These are phyloP conservation scores for Purshia tridentata DNA, from an alignment of 306 rosid species.

Conservation along the genomic window DNA sequence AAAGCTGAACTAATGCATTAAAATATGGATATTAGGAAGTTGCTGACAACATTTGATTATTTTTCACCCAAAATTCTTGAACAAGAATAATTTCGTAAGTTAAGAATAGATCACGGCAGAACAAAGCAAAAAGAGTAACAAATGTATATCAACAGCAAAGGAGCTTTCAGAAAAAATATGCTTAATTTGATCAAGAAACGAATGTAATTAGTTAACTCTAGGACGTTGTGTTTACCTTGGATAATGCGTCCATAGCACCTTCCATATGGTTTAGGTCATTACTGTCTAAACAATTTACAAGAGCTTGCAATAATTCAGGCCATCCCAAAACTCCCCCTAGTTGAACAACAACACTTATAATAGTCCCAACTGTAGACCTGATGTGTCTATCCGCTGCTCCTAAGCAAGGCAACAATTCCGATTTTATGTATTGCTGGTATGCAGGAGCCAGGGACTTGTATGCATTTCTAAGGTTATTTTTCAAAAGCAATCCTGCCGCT, in stretches of 20 bases:
- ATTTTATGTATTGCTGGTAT: constrained; percentile 79
- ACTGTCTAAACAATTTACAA: constrained; percentile 87
- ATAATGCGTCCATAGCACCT: constrained; percentile 99
- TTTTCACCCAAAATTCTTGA: not conserved
- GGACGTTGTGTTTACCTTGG: constrained; percentile 60
- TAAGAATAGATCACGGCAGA: not conserved
- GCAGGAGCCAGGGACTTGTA: constrained; percentile 62
- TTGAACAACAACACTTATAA: constrained; percentile 78
- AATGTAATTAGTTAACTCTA: constrained; percentile 9
- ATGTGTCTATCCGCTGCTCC: constrained; percentile 88
- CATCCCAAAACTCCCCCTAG: constrained; percentile 81
- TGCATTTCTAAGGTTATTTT: constrained; percentile 75
- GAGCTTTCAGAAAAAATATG: not conserved
- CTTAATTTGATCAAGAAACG: not conserved
- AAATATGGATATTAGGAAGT: not conserved
- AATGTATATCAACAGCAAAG: too few relatives aligned
- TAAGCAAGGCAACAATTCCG: constrained; percentile 90
- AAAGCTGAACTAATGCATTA: not conserved
- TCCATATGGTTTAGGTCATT: constrained; percentile 92
- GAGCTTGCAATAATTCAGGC: constrained; percentile 95
- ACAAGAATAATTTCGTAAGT: not conserved
- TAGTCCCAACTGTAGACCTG: constrained; percentile 90
- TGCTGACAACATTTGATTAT: not conserved
- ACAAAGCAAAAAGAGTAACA: not conserved
- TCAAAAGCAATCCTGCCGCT: constrained; percentile 87